phyloP scores from a whole-genome alignment of 2,329 filamentous ascomycete species.

The Akanthomyces uredinophilus region DNA sequence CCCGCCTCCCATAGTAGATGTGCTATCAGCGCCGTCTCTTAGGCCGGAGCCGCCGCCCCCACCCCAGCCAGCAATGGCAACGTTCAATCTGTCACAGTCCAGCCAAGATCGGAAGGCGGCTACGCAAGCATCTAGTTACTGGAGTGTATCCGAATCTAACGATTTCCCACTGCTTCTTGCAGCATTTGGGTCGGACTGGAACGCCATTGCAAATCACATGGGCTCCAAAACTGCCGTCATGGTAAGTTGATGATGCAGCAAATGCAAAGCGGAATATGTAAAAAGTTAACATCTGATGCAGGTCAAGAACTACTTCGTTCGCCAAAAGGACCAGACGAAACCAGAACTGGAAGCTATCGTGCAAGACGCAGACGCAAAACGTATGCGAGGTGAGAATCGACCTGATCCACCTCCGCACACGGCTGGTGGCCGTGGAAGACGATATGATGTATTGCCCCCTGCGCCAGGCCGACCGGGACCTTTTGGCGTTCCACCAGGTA shows the following conservation, averaged over 20 bases:
- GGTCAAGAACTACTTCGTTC: constrained; percentile 59
- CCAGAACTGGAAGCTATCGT: constrained; percentile 57
- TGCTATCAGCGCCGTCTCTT: constrained; percentile 53
- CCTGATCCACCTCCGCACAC: constrained; percentile 56
- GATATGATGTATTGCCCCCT: constrained; percentile 39
- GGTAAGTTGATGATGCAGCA: constrained; percentile 39
- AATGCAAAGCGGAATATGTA: background rate
- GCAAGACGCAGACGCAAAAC: constrained; percentile 54
- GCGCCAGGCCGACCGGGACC: constrained; percentile 31
- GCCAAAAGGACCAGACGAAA: constrained; percentile 56
- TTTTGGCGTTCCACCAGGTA: constrained; percentile 42
- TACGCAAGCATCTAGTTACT: constrained; percentile 71
- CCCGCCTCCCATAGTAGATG: constrained; percentile 41
- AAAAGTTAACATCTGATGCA: background rate
- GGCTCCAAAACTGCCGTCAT: constrained; percentile 82
- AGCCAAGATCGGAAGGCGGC: constrained; percentile 47
- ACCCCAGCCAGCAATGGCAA: constrained; percentile 42
- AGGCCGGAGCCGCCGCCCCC: constrained; percentile 46
- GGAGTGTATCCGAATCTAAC: constrained; percentile 76
- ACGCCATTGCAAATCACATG: constrained; percentile 70
- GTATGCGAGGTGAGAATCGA: constrained; percentile 50
- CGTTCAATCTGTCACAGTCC: constrained; percentile 45
- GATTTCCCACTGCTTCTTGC: constrained; percentile 69
- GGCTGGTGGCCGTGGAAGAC: constrained; percentile 43
- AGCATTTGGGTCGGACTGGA: constrained; percentile 76